Evolutionary conservation across 2,329 filamentous ascomycete species (phyloP).

Genomic region (Byssothecium circinans): DNA sequence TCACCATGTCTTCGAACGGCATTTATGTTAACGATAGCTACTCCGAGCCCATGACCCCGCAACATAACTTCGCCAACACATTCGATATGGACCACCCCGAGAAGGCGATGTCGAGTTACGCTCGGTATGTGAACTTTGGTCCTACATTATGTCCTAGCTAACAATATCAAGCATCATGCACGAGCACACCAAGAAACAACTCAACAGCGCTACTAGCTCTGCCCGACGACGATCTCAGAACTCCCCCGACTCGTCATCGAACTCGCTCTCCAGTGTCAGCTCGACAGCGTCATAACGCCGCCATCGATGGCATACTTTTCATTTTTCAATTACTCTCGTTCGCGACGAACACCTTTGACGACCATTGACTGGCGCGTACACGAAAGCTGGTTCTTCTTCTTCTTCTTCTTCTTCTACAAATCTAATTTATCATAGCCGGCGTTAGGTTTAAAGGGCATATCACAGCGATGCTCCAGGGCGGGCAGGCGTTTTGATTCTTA

Average conservation of each 20-base stretch:
- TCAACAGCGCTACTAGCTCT: slow-evolving; percentile 49
- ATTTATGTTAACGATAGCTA: slow-evolving; percentile 46
- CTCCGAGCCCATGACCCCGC: slow-evolving; percentile 46
- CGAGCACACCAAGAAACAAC: slow-evolving; percentile 54
- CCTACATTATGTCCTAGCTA: slow-evolving; percentile 7
- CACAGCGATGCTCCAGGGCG: too few relatives aligned
- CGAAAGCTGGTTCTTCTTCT: background rate
- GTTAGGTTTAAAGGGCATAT: too few relatives aligned
- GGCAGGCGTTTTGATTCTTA: too few relatives aligned
- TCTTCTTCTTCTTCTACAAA: too few relatives aligned
- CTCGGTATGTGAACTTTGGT: slow-evolving; percentile 41
- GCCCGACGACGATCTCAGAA: slow-evolving; percentile 44
- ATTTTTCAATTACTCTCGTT: slow-evolving; percentile 1
- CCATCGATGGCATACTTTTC: background rate
- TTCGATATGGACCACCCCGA: slow-evolving; percentile 46
- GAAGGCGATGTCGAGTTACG: slow-evolving; percentile 47
- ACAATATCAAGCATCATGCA: slow-evolving; percentile 49
- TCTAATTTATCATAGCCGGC: too few relatives aligned
- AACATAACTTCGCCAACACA: slow-evolving; percentile 49
- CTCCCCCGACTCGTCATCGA: slow-evolving; percentile 15
- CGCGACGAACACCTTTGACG: slow-evolving; percentile 8
- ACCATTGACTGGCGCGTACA: background rate
- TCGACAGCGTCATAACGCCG: slow-evolving; percentile 21
- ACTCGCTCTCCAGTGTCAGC: slow-evolving; percentile 18
- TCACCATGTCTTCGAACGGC: slow-evolving; percentile 18